A percentile compares a stretch with the other conserved stretches of the same genome.
phyloP scores from a whole-genome alignment of 768 basidiomycete species.

The Crassisporium funariophilum region DNA sequence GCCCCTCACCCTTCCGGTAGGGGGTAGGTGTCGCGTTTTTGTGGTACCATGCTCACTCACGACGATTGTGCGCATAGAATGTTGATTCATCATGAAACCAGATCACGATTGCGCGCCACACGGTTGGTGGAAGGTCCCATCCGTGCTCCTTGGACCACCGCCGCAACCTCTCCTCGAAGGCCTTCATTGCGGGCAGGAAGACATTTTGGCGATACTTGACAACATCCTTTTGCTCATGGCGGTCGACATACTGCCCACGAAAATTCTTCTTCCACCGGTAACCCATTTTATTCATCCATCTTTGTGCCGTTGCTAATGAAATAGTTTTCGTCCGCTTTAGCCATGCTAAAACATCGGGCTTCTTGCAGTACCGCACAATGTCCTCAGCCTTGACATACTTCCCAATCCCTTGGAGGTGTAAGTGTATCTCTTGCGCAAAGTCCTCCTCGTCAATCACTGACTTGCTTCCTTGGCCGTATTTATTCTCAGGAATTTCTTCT shows the following conservation, averaged over 20 bases:
- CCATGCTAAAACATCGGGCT: conserved; percentile 1
- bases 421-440: conserved; percentile 23
- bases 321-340: conserved; percentile 15
- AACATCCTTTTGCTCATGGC: conserved; percentile 23
- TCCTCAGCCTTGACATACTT: conserved; percentile 23
- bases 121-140: background rate
- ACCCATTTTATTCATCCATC: conserved; percentile 20
- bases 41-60: conserved; percentile 31
- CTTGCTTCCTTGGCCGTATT: too few relatives aligned
- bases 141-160: too few relatives aligned
- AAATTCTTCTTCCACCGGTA: conserved; percentile 13
- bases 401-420: conserved; percentile 25
- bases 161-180: background rate
- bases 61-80: conserved; percentile 40
- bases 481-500: too few relatives aligned
- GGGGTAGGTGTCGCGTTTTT: conserved; percentile 28
- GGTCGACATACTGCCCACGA: conserved; percentile 26
- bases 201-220: conserved; percentile 12
- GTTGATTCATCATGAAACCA: conserved; percentile 42
- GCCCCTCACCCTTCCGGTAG: conserved; percentile 38
- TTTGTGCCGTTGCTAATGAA: conserved; percentile 18
- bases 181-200: conserved; percentile 8
- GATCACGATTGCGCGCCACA: conserved; percentile 5
- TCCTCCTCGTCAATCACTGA: conserved; percentile 27
- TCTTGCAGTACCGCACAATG: conserved; percentile 22